These are phyloP conservation scores for Spirogloea muscicola DNA, from an alignment of 139 green algal genomes.

Conservation along the genomic window DNA sequence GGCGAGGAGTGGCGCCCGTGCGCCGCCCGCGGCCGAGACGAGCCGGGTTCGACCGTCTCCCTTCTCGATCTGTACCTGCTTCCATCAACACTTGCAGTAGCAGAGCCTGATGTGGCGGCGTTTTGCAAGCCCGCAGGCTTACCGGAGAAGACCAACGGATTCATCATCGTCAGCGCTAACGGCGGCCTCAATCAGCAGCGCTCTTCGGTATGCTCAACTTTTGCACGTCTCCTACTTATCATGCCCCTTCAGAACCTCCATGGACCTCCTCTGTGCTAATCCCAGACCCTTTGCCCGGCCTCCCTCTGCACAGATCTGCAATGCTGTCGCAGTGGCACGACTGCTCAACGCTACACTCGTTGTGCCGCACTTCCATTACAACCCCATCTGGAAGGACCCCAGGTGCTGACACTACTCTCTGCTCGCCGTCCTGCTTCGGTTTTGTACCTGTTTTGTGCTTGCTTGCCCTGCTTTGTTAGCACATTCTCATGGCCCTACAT, in stretches of 20 bases:
- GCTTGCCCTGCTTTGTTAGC: too few relatives aligned
- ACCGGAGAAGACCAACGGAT: slow-evolving; percentile 32
- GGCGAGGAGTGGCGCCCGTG: too few relatives aligned
- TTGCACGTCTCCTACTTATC: not conserved
- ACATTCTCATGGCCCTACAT: too few relatives aligned
- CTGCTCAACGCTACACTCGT: slow-evolving; percentile 34
- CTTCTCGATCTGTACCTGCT: too few relatives aligned
- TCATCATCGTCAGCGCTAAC: slow-evolving; percentile 34
- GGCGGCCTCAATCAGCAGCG: slow-evolving; percentile 44
- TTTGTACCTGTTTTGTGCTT: too few relatives aligned
- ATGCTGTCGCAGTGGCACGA: slow-evolving; percentile 23
- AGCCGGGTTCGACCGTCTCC: too few relatives aligned
- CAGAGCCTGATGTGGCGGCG: too few relatives aligned
- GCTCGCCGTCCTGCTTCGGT: too few relatives aligned
- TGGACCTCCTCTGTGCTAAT: not conserved
- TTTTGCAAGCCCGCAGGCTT: slow-evolving; percentile 5
- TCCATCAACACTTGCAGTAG: too few relatives aligned
- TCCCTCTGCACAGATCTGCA: slow-evolving; percentile 28
- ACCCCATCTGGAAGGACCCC: slow-evolving; percentile 41
- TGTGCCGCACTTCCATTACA: slow-evolving; percentile 37
- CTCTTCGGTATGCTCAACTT: slow-evolving; percentile 13
- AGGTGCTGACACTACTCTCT: too few relatives aligned
- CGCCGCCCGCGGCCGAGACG: too few relatives aligned
- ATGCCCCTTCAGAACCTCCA: not conserved
- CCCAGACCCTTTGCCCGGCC: not conserved